phyloP scores from a whole-genome alignment of 2,329 filamentous ascomycete species.

The Pestalotiopsis sp. region DNA sequence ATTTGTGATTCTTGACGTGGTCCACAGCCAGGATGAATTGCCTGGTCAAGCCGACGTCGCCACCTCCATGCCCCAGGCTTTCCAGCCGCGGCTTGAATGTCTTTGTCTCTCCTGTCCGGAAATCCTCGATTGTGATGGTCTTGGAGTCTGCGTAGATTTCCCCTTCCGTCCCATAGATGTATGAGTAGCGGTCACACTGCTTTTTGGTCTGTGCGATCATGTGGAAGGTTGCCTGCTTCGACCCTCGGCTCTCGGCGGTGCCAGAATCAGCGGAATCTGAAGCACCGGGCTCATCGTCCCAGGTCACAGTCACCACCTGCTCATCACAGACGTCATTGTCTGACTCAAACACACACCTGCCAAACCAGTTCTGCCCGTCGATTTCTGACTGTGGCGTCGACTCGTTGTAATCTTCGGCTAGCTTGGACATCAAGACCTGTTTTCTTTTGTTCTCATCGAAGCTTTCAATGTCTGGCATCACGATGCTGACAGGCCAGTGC shows the following conservation, averaged over 20 bases:
- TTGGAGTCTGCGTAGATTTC: conserved; percentile 85
- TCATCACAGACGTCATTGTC: conserved; percentile 96
- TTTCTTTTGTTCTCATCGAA: conserved; percentile 49
- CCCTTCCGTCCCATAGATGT: conserved; percentile 83
- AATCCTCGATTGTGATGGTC: conserved; percentile 76
- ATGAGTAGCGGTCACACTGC: conserved; percentile 82
- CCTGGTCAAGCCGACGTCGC: conserved; percentile 76
- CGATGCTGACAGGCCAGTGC: conserved; percentile 83
- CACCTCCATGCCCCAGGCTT: conserved; percentile 69
- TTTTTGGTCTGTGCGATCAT: conserved; percentile 91
- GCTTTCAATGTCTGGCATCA: conserved; percentile 91
- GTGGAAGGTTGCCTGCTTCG: conserved; percentile 88
- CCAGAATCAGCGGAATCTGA: conserved; percentile 16
- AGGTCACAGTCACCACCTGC: conserved; percentile 84
- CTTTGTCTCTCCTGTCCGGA: conserved; percentile 58
- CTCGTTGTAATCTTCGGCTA: conserved; percentile 55
- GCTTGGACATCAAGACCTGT: conserved; percentile 36
- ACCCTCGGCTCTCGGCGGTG: conserved; percentile 49
- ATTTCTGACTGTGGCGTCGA: conserved; percentile 49
- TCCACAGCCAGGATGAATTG: conserved; percentile 85
- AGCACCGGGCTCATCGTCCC: conserved; percentile 70
- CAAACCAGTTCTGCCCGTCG: conserved; percentile 73
- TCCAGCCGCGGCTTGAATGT: conserved; percentile 64
- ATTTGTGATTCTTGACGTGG: conserved; percentile 71
- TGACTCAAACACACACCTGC: conserved; percentile 90